Conservation (phyloP, 805 yeast species). For the Kuraishia hungarica region DNA sequence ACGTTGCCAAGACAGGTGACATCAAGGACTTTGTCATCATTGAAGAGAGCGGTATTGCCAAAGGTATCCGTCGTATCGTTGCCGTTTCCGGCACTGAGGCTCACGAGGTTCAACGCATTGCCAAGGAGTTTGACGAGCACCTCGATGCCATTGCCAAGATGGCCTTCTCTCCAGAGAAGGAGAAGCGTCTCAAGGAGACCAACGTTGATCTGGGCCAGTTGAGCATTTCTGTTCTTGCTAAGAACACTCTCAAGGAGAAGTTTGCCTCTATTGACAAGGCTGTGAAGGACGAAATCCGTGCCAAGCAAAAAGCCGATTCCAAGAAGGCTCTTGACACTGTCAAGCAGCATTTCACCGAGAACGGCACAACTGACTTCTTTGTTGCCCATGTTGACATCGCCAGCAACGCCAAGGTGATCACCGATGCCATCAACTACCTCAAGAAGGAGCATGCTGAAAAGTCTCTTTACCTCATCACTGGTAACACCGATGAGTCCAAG, state of each 20-base stretch:
- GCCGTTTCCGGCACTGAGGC: constrained; percentile 95
- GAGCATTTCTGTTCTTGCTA: constrained; percentile 72
- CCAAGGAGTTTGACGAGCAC: constrained; percentile 56
- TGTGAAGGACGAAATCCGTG: constrained; percentile 81
- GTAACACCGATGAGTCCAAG: constrained; percentile 50
- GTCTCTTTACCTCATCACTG: constrained; percentile 74
- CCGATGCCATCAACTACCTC: constrained; percentile 83
- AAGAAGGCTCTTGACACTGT: constrained; percentile 76
- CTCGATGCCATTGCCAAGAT: constrained; percentile 52
- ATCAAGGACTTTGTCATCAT: constrained; percentile 83
- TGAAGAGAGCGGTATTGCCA: constrained; percentile 97
- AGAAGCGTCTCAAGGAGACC: constrained; percentile 70
- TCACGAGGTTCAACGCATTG: constrained; percentile 79
- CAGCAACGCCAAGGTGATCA: constrained; percentile 87
- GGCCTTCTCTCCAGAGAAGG: constrained; percentile 71
- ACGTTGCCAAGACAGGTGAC: constrained; percentile 85
- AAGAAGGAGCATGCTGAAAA: constrained; percentile 69
- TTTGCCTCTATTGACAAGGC: constrained; percentile 77
- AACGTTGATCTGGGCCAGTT: constrained; percentile 81
- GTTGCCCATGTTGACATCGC: constrained; percentile 63
- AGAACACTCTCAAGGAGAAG: constrained; percentile 64
- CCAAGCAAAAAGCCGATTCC: constrained; percentile 80
- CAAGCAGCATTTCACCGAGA: constrained; percentile 54
- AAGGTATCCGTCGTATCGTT: constrained; percentile 96
- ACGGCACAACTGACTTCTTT: constrained; percentile 44